Evolutionary conservation across 768 basidiomycete species (phyloP).

Genomic region (Agaricus blazei): DNA sequence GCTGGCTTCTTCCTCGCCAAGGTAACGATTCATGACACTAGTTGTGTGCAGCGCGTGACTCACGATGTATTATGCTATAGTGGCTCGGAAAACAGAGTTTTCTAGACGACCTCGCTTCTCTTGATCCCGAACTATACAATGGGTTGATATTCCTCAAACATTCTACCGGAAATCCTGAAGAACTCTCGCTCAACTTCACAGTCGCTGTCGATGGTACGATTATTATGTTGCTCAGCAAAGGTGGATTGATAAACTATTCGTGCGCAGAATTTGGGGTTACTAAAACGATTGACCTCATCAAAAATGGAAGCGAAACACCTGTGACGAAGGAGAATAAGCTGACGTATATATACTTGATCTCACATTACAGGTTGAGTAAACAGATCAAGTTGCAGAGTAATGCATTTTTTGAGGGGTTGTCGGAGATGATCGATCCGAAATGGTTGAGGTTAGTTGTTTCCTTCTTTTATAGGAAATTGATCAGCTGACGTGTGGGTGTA

Average conservation of each 20-base stretch:
- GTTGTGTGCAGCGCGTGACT: not conserved
- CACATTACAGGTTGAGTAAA: conserved; percentile 81
- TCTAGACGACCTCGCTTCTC: conserved; percentile 86
- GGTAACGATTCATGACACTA: conserved; percentile 26
- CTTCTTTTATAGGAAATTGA: not conserved
- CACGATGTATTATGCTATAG: conserved; percentile 26
- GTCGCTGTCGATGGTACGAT: conserved; percentile 75
- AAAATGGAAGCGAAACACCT: conserved; percentile 73
- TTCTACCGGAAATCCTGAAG: conserved; percentile 81
- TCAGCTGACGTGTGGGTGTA: not conserved
- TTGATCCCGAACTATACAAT: conserved; percentile 89
- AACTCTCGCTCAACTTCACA: conserved; percentile 86
- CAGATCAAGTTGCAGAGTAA: conserved; percentile 84
- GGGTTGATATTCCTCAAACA: conserved; percentile 93
- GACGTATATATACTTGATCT: conserved; percentile 85
- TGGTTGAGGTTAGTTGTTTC: conserved; percentile 61
- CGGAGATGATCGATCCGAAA: conserved; percentile 86
- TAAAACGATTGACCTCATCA: conserved; percentile 72
- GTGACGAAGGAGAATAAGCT: conserved; percentile 89
- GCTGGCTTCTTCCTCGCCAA: conserved; percentile 93
- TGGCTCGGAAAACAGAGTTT: conserved; percentile 92
- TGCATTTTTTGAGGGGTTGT: conserved; percentile 88
- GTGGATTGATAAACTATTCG: not conserved
- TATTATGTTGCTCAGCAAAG: not conserved
- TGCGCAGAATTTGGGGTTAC: conserved; percentile 75